Percentiles rank a stretch among this genome's conserved stretches.
Conservation (phyloP, 2,329 filamentous ascomycete species). For the Microsporum ferrugineum region DNA sequence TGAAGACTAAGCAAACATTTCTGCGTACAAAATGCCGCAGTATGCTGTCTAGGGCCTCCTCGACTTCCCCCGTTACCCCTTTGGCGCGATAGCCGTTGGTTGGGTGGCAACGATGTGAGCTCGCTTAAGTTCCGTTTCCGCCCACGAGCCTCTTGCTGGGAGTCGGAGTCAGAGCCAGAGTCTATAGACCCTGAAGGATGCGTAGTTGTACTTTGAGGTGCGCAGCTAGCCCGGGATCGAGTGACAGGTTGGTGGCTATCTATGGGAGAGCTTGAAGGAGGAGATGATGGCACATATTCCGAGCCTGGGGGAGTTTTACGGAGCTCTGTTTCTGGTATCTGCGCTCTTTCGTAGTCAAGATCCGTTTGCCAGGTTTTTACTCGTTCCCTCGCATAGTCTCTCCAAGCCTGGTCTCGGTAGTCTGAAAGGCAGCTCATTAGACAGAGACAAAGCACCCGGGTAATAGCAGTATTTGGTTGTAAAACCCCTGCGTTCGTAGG, state of each 20-base stretch:
- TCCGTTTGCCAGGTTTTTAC: conserved; percentile 16
- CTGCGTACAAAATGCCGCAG: conserved; percentile 8
- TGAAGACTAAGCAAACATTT: conserved; percentile 9
- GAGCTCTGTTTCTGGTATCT: conserved; percentile 16
- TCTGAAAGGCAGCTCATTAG: conserved; percentile 17
- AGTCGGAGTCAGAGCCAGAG: conserved; percentile 14
- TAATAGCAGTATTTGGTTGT: conserved; percentile 15
- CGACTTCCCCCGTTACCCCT: not conserved
- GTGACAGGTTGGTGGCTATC: conserved; percentile 14
- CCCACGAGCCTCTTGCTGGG: conserved; percentile 11
- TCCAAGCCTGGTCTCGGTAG: conserved; percentile 16
- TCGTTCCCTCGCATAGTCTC: conserved; percentile 12
- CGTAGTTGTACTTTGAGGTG: conserved; percentile 8
- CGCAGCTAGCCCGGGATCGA: conserved; percentile 15
- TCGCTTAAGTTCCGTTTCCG: conserved; percentile 18
- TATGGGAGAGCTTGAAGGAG: conserved; percentile 12
- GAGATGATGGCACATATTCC: conserved; percentile 18
- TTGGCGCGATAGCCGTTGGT: not conserved
- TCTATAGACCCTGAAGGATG: conserved; percentile 7
- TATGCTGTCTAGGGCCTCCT: conserved; percentile 3
- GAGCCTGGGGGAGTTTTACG: conserved; percentile 13
- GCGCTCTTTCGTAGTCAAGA: conserved; percentile 14
- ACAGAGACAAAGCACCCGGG: conserved; percentile 16
- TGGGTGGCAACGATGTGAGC: conserved; percentile 4
- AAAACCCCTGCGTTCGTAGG: conserved; percentile 7